phyloP scores from a whole-genome alignment of 176 grass and related monocot species.

The Guadua angustifolia region DNA sequence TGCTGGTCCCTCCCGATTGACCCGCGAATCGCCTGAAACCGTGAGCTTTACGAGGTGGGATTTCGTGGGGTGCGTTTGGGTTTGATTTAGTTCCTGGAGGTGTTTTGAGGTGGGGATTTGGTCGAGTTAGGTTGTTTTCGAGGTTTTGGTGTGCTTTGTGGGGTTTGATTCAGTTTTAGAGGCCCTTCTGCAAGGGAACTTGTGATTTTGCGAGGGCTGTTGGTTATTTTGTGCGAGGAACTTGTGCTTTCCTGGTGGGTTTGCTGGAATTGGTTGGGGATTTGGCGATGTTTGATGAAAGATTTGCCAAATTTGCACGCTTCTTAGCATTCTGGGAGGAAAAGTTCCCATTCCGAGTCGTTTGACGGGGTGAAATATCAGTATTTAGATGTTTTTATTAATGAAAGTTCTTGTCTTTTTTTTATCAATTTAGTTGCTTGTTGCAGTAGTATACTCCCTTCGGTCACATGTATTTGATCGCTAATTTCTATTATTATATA shows the following conservation, averaged over 20 bases:
- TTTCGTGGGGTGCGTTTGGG: background rate
- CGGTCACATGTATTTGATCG: too few relatives aligned
- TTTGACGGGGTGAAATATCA: background rate
- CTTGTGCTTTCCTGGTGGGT: background rate
- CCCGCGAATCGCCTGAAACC: slow-evolving; percentile 13
- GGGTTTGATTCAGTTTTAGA: slow-evolving; percentile 35
- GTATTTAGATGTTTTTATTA: background rate
- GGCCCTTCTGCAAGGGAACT: background rate
- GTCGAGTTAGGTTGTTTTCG: background rate
- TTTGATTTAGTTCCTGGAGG: slow-evolving; percentile 16
- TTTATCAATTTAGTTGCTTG: background rate
- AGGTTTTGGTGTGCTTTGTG: background rate
- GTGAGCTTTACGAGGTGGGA: slow-evolving; percentile 27
- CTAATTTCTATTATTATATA: too few relatives aligned
- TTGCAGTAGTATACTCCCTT: background rate
- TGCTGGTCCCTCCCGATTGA: slow-evolving; percentile 38
- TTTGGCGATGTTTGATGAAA: background rate
- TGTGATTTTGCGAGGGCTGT: background rate
- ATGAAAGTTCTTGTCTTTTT: background rate
- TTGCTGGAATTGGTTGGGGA: background rate
- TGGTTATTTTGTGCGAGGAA: background rate
- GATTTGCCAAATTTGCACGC: background rate
- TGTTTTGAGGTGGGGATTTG: slow-evolving; percentile 14
- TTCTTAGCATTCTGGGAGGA: background rate
- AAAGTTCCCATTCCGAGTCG: background rate